Base-by-base conservation (phyloP, 169 alveolate genomes). In the Babesia ovis region DNA sequence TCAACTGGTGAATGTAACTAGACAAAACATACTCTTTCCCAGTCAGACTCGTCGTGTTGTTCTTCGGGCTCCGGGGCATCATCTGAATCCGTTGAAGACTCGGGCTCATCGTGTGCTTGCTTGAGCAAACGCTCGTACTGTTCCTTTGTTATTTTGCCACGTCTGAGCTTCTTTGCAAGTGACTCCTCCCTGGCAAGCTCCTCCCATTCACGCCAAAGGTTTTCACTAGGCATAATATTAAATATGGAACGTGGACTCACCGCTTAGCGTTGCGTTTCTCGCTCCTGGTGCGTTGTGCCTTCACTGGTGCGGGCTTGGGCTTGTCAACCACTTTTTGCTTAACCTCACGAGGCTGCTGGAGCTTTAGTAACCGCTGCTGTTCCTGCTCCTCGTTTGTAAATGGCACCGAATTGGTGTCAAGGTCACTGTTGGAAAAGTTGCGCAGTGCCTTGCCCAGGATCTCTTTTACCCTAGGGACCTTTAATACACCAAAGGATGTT, bases 401-500 rank as follows among this genome's bases (percentile, higher is more conserved):
- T 1, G 85, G 75, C 23, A 81, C 89, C 16, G 61, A 27, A 18
- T 27, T 16, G 14, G 81, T 66, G 25, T 72, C 64, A 12, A 53
- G 43, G 18, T 50, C 61, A 23, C 84, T 68, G 23, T 61, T 67
- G 8, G 61, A 23, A 34, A 81, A 81, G 51, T 81, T 46, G 25
- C 20, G 25, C 39, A 81, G 35, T 11, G 58, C 55, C 35, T 51
- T 48, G 23, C 89, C 96, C 22, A 95, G 83, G 23, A 96, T 94
- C 77, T 96, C 99, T 86, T 93, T 94, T 29, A 94, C 94, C 83
- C 99, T 77, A 1, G 99, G 99, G 9, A 96, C 76, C 70, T 94
- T 86, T 18, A 96, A 83, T n/a, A 96, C 90, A 27, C 90, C 93
- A 69, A 95, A 93, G 35, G 96, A 85, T 34, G 94, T 89, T 6